phyloP scores from a whole-genome alignment of 2,329 filamentous ascomycete species.

The Colletotrichum phormii region DNA sequence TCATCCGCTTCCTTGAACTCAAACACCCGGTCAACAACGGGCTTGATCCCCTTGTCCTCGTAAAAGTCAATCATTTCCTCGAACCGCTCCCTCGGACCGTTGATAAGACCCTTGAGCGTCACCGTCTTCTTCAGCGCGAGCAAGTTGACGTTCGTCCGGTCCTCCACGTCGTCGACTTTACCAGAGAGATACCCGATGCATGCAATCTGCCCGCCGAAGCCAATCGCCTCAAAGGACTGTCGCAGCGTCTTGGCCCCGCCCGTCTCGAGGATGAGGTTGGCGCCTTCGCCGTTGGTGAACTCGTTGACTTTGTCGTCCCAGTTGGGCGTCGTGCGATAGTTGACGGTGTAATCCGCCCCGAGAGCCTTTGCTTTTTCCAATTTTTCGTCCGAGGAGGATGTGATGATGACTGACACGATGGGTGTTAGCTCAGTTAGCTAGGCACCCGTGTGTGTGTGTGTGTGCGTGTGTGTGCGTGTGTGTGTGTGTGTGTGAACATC shows the following conservation, averaged over 20 bases:
- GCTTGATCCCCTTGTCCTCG: conserved; percentile 55
- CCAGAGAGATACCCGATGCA: conserved; percentile 63
- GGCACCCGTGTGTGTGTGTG: conserved; percentile 41
- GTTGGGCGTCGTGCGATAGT: conserved; percentile 63
- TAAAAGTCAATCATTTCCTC: conserved; percentile 66
- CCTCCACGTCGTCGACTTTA: conserved; percentile 65
- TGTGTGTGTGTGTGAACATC: background rate
- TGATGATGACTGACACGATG: conserved; percentile 60
- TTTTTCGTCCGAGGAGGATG: conserved; percentile 65
- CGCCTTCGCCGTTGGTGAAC: conserved; percentile 58
- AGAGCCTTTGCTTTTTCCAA: conserved; percentile 58
- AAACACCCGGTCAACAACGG: conserved; percentile 62
- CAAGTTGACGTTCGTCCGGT: conserved; percentile 70
- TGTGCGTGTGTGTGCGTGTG: too few species aligned
- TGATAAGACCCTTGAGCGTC: conserved; percentile 67
- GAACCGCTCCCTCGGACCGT: conserved; percentile 66
- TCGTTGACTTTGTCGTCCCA: conserved; percentile 63
- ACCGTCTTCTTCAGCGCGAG: conserved; percentile 59
- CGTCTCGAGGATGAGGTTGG: conserved; percentile 67
- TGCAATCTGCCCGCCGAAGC: conserved; percentile 66
- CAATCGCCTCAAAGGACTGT: conserved; percentile 64
- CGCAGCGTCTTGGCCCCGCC: conserved; percentile 64
- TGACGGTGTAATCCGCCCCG: conserved; percentile 64
- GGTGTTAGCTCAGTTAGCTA: conserved; percentile 47
- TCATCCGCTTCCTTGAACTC: conserved; percentile 57